phyloP scores from a whole-genome alignment of 2,329 filamentous ascomycete genomes.

The Pseudocercospora cruenta region DNA sequence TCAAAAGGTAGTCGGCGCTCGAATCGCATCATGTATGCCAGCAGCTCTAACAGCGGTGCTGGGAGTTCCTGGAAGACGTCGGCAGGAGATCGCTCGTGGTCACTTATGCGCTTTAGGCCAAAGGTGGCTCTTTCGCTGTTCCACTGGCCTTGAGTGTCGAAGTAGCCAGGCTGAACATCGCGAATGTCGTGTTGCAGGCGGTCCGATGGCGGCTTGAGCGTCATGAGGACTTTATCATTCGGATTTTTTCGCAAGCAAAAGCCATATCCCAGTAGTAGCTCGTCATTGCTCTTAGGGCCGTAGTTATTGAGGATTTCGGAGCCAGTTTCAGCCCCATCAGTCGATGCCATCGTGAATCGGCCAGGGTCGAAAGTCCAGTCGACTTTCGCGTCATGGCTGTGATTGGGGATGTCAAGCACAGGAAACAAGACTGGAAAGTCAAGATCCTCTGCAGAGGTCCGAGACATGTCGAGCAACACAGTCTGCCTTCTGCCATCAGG shows the following conservation, averaged over 20 bases:
- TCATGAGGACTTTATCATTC: constrained; percentile 50
- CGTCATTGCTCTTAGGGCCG: constrained; percentile 57
- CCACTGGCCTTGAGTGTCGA: constrained; percentile 38
- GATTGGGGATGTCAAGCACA: constrained; percentile 55
- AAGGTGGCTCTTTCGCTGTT: constrained; percentile 43
- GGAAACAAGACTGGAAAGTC: constrained; percentile 54
- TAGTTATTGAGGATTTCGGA: constrained; percentile 59
- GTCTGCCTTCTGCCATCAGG: constrained; percentile 35
- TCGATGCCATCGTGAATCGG: constrained; percentile 45
- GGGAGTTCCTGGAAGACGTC: constrained; percentile 36
- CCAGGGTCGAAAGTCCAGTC: constrained; percentile 50
- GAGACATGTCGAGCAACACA: constrained; percentile 40
- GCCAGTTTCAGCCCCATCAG: constrained; percentile 40
- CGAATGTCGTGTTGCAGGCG: constrained; percentile 39
- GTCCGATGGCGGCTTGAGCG: constrained; percentile 45
- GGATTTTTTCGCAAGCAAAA: constrained; percentile 54
- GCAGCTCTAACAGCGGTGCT: constrained; percentile 40
- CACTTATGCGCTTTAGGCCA: constrained; percentile 35
- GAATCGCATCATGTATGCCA: constrained; percentile 40
- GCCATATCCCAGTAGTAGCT: constrained; percentile 57
- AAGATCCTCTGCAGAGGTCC: constrained; percentile 37
- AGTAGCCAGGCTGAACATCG: constrained; percentile 39
- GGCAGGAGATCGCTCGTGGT: constrained; percentile 7
- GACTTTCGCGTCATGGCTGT: constrained; percentile 50
- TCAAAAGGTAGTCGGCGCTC: constrained; percentile 38